A percentile compares a stretch with the other conserved stretches of the same genome.
Evolutionary conservation across 805 yeast genomes (phyloP).

Genomic region (Komagataella kurtzmanii): DNA sequence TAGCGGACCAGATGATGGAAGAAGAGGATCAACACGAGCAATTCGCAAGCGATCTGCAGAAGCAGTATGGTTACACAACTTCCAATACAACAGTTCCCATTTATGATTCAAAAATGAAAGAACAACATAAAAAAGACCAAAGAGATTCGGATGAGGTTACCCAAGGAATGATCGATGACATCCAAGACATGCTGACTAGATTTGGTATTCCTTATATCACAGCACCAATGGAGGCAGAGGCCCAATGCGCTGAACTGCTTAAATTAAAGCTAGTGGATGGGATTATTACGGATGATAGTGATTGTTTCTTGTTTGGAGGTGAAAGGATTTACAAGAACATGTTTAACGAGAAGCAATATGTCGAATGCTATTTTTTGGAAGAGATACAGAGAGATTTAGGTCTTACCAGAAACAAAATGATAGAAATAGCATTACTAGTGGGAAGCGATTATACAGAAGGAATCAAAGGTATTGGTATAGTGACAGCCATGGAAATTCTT

Average conservation of each 20-base stretch:
- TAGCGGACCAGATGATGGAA: slow-evolving; percentile 44
- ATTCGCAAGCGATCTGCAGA: slow-evolving; percentile 32
- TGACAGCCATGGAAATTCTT: slow-evolving; percentile 75
- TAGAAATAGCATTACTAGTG: slow-evolving; percentile 68
- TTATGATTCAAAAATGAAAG: slow-evolving; percentile 11
- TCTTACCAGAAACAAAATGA: slow-evolving; percentile 45
- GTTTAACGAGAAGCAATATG: slow-evolving; percentile 88
- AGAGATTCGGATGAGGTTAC: slow-evolving; percentile 92
- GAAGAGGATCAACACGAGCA: slow-evolving; percentile 66
- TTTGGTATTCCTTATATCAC: slow-evolving; percentile 93
- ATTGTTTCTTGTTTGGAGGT: slow-evolving; percentile 91
- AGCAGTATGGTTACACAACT: slow-evolving; percentile 2
- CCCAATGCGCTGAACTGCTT: slow-evolving; percentile 83
- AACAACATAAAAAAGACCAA: slow-evolving; percentile 49
- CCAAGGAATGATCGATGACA: slow-evolving; percentile 72
- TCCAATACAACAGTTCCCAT: slow-evolving; percentile 15
- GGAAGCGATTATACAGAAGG: slow-evolving; percentile 98
- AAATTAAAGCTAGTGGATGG: slow-evolving; percentile 78
- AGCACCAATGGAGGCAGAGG: slow-evolving; percentile 99
- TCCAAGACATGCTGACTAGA: slow-evolving; percentile 72
- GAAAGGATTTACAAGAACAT: slow-evolving; percentile 73
- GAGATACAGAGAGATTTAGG: slow-evolving; percentile 57
- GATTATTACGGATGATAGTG: slow-evolving; percentile 93
- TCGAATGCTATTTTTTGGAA: slow-evolving; percentile 60
- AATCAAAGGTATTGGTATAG: slow-evolving; percentile 87